Evolutionary conservation across 1,284 basidiomycete species (phyloP).

Genomic region (Sporisorium sorghi): DNA sequence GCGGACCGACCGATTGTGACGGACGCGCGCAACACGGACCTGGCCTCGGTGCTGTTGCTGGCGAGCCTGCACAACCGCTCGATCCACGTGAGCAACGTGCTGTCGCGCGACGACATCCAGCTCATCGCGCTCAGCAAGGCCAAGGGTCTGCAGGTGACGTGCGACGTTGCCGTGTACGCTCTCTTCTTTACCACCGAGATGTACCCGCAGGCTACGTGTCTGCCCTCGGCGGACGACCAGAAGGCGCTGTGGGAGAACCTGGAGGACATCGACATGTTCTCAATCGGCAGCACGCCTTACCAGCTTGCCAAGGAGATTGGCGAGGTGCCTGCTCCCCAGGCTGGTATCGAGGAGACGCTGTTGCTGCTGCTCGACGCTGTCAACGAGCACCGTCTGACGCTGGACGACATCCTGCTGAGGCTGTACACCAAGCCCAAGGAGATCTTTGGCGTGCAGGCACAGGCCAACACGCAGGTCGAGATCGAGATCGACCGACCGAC

Average conservation of each 20-base stretch:
- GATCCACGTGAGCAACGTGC: slow-evolving; percentile 94
- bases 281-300: slow-evolving; percentile 86
- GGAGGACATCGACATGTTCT: slow-evolving; percentile 88
- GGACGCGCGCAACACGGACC: slow-evolving; percentile 88
- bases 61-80: slow-evolving; percentile 90
- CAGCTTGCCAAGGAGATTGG: slow-evolving; percentile 79
- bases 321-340: slow-evolving; percentile 77
- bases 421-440: slow-evolving; percentile 90
- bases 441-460: slow-evolving; percentile 91
- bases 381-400: slow-evolving; percentile 80
- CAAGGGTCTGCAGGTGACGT: slow-evolving; percentile 92
- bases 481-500: slow-evolving; percentile 89
- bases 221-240: slow-evolving; percentile 85
- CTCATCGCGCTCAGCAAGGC: slow-evolving; percentile 94
- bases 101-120: slow-evolving; percentile 85
- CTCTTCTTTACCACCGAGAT: slow-evolving; percentile 88
- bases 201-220: slow-evolving; percentile 72
- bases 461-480: slow-evolving; percentile 78
- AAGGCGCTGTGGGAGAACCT: slow-evolving; percentile 87
- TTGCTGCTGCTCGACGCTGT: slow-evolving; percentile 90
- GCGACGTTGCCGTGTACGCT: slow-evolving; percentile 92
- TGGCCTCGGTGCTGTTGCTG: slow-evolving; percentile 91
- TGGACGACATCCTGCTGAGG: slow-evolving; percentile 83
- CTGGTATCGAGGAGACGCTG: slow-evolving; percentile 88
- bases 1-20: slow-evolving; percentile 91